These are phyloP conservation scores for Fusarium compactum DNA, from an alignment of 2,329 filamentous ascomycete species.

Conservation along the genomic window DNA sequence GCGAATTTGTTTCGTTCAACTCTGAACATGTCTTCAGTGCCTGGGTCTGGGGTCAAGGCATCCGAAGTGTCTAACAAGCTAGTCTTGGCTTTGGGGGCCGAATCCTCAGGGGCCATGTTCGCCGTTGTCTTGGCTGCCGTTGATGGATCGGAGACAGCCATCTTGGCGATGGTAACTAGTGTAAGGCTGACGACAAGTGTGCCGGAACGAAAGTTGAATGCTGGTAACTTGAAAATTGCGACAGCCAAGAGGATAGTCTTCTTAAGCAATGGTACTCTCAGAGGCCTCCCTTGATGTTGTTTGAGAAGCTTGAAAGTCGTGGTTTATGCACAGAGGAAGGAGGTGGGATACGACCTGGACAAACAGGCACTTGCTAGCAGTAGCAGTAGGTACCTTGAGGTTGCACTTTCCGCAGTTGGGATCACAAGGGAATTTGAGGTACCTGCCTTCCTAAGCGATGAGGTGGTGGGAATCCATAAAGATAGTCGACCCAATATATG, in stretches of 20 bases:
- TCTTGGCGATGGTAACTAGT: constrained; percentile 31
- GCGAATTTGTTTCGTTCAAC: constrained; percentile 84
- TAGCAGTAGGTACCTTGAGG: background rate
- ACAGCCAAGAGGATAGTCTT: background rate
- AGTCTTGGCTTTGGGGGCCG: constrained; percentile 24
- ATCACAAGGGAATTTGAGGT: background rate
- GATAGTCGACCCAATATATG: background rate
- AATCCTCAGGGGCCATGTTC: constrained; percentile 11
- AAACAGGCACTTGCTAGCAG: background rate
- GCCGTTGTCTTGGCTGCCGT: constrained; percentile 29
- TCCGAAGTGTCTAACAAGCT: constrained; percentile 46
- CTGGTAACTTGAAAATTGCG: background rate
- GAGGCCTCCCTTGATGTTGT: constrained; percentile 15
- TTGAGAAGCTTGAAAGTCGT: background rate
- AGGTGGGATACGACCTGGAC: background rate
- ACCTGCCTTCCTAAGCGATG: background rate
- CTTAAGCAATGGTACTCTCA: background rate
- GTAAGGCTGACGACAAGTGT: constrained; percentile 5
- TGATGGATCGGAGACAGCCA: constrained; percentile 28
- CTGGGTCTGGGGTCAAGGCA: constrained; percentile 67
- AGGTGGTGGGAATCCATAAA: background rate
- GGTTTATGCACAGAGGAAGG: background rate
- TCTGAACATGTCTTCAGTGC: constrained; percentile 77
- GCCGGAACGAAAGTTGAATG: background rate
- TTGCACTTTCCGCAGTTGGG: constrained; percentile 5